Evolutionary conservation across 352 stramenopile genomes (phyloP), one percentile per base, ranked within the genome.

Genomic region (Globisporangium yorkense): DNA sequence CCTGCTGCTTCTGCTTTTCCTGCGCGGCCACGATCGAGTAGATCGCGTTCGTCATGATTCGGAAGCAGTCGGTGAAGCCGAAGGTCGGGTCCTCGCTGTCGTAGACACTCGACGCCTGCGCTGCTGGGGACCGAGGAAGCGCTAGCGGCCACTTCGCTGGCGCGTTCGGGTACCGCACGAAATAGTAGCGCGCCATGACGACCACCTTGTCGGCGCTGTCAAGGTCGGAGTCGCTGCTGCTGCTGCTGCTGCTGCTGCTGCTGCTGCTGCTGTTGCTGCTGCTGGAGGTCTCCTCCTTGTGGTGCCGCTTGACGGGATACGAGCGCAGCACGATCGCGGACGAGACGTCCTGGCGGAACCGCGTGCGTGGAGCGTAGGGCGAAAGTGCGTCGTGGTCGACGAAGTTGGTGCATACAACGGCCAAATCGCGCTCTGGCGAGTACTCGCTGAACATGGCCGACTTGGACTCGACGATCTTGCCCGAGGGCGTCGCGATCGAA

Each of bases 401-500:
- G 18, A 50, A 27, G 18, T 50, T 27, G 20, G 29, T 39, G 5
- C 31, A 21, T 6, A 49, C 10, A 0, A 49, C 51, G 2, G 21
- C 51, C 21, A 1, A 29, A 15, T 57, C 24, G 40, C 9, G 31
- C n/a, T 31, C 40, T 1, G 27, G 3, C 43, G 55, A 16, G 10
- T 44, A 51, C 37, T 69, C 54, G 16, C 59, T 52, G 56, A 68
- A 72, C 31, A 70, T 59, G 43, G 68, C 59, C 29, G 55, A 70
- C 51, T 78, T 85, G 54, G 71, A 72, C 49, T 73, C 72, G 37
- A 80, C 51, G 4, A 73, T 47, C 12, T 73, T 7, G 2, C 53
- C 41, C 29, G 27, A 40, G 15, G 16, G 18, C 10, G 40, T 43
- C 18, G 27, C 15, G 21, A 45, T 29, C 24, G 37, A 12, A 5